These are phyloP conservation scores for Emmonsiellopsis sp. DNA, from an alignment of 2,329 filamentous ascomycete species.

Conservation along the genomic window DNA sequence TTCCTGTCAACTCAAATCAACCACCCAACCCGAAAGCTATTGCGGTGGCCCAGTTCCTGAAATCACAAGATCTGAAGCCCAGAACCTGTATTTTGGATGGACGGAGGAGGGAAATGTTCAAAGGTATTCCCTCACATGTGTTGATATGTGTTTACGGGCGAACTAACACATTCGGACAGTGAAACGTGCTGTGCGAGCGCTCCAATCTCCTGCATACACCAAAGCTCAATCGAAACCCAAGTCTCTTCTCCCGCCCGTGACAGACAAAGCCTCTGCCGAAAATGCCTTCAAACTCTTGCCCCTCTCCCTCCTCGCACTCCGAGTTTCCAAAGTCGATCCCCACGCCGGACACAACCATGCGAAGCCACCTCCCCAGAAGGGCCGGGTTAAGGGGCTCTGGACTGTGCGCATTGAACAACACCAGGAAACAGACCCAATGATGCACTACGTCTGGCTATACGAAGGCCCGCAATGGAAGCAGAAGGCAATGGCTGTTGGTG, in stretches of 20 bases:
- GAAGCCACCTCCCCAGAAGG: constrained; percentile 59
- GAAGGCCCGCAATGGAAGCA: constrained; percentile 90
- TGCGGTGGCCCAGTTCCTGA: constrained; percentile 81
- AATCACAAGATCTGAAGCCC: constrained; percentile 73
- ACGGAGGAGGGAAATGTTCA: constrained; percentile 97
- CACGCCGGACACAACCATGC: constrained; percentile 65
- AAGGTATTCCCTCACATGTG: constrained; percentile 49
- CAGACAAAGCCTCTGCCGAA: constrained; percentile 78
- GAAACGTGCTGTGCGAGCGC: constrained; percentile 85
- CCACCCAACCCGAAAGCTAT: constrained; percentile 84
- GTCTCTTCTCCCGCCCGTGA: constrained; percentile 76
- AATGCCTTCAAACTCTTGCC: constrained; percentile 93
- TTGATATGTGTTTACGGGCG: neutral
- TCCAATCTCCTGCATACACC: constrained; percentile 80
- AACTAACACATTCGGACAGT: constrained; percentile 45
- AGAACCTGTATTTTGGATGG: constrained; percentile 90
- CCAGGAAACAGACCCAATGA: constrained; percentile 58
- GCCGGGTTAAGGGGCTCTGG: constrained; percentile 93
- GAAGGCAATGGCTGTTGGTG: constrained; percentile 80
- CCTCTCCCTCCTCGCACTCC: constrained; percentile 84
- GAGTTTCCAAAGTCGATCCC: constrained; percentile 74
- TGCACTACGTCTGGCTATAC: constrained; percentile 96
- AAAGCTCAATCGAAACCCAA: constrained; percentile 82
- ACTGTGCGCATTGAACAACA: constrained; percentile 92
- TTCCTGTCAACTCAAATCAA: constrained; percentile 38